Evolutionary conservation across 306 rosid species (phyloP).

Genomic region (Glycyrrhiza uralensis): DNA sequence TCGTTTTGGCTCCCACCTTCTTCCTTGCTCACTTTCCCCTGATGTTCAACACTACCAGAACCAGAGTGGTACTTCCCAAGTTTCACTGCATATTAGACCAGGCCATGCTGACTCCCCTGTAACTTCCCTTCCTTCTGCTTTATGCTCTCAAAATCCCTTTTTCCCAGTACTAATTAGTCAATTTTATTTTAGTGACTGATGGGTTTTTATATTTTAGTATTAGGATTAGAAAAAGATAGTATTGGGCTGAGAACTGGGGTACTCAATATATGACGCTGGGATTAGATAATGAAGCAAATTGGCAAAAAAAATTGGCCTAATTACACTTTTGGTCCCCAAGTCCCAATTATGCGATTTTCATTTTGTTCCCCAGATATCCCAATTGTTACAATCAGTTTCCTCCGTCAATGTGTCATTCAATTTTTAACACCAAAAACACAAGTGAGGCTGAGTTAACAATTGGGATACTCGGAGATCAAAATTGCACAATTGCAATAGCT

Average conservation of each 20-base stretch:
- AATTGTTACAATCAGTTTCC: no score
- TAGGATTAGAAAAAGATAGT: no score
- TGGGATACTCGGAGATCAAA: no score
- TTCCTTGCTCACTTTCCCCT: conserved; percentile 63
- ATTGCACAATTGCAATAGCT: no score
- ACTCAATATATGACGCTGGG: background rate
- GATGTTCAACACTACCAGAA: conserved; percentile 57
- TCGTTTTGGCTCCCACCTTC: conserved; percentile 59
- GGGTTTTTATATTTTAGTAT: no score
- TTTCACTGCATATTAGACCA: conserved; percentile 59
- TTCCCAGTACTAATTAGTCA: background rate
- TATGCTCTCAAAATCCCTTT: background rate
- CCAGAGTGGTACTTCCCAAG: conserved; percentile 39
- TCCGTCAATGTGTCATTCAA: no score
- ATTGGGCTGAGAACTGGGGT: background rate
- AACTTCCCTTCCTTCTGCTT: background rate
- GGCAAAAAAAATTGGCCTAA: no score
- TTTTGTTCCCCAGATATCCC: no score
- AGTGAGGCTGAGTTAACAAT: no score
- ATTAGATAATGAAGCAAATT: background rate
- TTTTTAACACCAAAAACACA: no score
- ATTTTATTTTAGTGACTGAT: background rate
- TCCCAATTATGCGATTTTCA: no score
- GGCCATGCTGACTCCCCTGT: conserved; percentile 52
- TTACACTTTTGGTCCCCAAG: no score